phyloP scores from a whole-genome alignment of 2,329 filamentous ascomycete genomes.

The Aspergillus sp. region DNA sequence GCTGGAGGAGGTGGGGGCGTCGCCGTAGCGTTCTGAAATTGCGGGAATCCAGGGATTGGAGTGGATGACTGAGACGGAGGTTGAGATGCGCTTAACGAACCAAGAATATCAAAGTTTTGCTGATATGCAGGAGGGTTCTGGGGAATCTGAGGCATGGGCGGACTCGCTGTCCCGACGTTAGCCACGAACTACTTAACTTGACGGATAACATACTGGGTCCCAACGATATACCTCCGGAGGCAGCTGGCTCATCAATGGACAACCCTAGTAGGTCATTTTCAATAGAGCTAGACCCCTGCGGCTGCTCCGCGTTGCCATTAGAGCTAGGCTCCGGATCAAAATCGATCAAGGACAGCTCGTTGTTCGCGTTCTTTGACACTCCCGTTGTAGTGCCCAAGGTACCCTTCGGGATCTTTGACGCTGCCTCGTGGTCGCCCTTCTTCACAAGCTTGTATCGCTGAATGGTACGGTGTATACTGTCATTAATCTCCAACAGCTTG shows the following conservation, averaged over 20 bases:
- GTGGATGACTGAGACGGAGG: constrained; percentile 55
- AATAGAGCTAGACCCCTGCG: constrained; percentile 65
- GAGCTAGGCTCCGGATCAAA: constrained; percentile 67
- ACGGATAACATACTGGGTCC: constrained; percentile 63
- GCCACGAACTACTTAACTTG: not conserved
- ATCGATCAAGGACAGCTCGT: constrained; percentile 92
- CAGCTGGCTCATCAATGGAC: constrained; percentile 73
- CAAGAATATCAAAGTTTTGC: constrained; percentile 63
- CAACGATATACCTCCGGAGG: constrained; percentile 83
- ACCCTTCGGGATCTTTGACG: constrained; percentile 81
- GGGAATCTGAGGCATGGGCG: constrained; percentile 26
- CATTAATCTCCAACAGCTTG: constrained; percentile 95
- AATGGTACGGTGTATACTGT: constrained; percentile 96
- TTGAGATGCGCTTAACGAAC: constrained; percentile 53
- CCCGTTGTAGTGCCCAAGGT: constrained; percentile 71
- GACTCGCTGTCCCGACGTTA: constrained; percentile 2
- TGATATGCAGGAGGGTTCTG: constrained; percentile 53
- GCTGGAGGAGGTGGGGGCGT: constrained; percentile 47
- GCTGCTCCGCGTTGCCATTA: constrained; percentile 48
- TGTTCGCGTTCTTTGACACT: constrained; percentile 67
- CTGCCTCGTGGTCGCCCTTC: constrained; percentile 86
- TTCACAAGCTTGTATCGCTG: constrained; percentile 95
- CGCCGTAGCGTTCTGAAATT: constrained; percentile 33
- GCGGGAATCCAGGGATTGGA: constrained; percentile 48
- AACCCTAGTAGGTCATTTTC: constrained; percentile 91